phyloP scores from a whole-genome alignment of 345 rosid genomes.

The Brassica cretica region DNA sequence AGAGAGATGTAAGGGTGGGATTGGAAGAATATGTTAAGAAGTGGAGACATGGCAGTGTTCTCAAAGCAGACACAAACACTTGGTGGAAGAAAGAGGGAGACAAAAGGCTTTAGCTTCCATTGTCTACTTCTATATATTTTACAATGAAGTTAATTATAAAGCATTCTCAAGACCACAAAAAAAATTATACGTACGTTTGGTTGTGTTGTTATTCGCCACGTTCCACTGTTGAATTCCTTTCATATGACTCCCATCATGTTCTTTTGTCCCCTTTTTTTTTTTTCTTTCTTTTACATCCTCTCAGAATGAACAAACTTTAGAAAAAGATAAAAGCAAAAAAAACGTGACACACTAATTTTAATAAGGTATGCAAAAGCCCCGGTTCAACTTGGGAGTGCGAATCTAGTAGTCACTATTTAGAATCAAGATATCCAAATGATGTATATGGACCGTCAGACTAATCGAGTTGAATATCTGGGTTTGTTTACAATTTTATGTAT shows the following conservation, averaged over 20 bases:
- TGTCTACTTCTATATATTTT: slow-evolving; percentile 14
- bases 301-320: not conserved
- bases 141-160: not conserved
- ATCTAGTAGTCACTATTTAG: slow-evolving; percentile 8
- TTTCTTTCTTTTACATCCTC: not conserved
- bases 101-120: slow-evolving; percentile 25
- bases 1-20: slow-evolving; percentile 24
- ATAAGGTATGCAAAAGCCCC: not conserved
- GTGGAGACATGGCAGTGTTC: slow-evolving; percentile 39
- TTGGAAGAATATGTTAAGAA: slow-evolving; percentile 37
- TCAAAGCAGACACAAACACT: slow-evolving; percentile 38
- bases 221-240: slow-evolving; percentile 29
- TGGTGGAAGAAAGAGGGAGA: slow-evolving; percentile 37
- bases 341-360: slow-evolving; percentile 8
- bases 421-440: not conserved
- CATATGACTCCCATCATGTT: slow-evolving; percentile 38
- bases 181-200: not conserved
- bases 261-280: slow-evolving; percentile 20
- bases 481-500: not conserved
- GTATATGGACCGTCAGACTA: not conserved
- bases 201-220: slow-evolving; percentile 35
- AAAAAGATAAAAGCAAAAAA: not conserved
- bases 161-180: not conserved
- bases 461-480: not conserved
- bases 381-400: slow-evolving; percentile 5